Percentiles rank a stretch among this genome's conserved stretches.
phyloP scores from a whole-genome alignment of 148 eudicot genomes.

The Gaultheria prostrata region DNA sequence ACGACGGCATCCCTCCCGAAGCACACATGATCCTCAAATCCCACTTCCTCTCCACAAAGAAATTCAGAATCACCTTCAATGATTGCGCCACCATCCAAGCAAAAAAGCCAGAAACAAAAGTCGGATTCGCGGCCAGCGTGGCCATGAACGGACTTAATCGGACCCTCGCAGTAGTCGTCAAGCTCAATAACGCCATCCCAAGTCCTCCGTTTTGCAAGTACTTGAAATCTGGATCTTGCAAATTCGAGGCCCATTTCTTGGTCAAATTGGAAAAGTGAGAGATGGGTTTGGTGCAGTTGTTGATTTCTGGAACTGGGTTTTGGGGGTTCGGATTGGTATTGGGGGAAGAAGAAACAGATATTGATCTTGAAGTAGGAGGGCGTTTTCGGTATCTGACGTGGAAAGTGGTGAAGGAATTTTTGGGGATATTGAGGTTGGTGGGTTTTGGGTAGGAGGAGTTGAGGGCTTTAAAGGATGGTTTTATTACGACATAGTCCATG shows the following conservation, averaged over 20 bases:
- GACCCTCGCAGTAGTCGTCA: constrained; percentile 57
- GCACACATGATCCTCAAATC: constrained; percentile 61
- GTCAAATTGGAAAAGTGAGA: constrained; percentile 33
- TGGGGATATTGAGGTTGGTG: background rate
- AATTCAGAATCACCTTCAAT: constrained; percentile 60
- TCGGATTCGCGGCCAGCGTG: constrained; percentile 65
- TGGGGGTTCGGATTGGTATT: constrained; percentile 1
- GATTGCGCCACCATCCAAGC: constrained; percentile 75
- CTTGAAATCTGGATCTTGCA: constrained; percentile 14
- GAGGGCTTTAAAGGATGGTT: background rate
- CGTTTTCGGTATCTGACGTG: background rate
- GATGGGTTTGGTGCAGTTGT: constrained; percentile 20
- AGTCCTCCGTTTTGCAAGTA: constrained; percentile 52
- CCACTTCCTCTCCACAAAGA: constrained; percentile 77
- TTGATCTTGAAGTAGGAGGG: constrained; percentile 24
- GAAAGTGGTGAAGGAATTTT: constrained; percentile 15
- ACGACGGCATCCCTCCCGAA: constrained; percentile 98
- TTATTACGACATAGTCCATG: constrained; percentile 11
- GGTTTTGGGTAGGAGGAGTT: background rate
- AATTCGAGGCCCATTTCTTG: constrained; percentile 27
- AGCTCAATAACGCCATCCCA: constrained; percentile 56
- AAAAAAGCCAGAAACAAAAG: constrained; percentile 66
- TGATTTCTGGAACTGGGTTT: constrained; percentile 19
- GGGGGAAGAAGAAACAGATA: constrained; percentile 17
- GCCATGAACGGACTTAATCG: constrained; percentile 66